Base-by-base conservation (phyloP, 148 eudicot species). In the Salicornia ramosissima region DNA sequence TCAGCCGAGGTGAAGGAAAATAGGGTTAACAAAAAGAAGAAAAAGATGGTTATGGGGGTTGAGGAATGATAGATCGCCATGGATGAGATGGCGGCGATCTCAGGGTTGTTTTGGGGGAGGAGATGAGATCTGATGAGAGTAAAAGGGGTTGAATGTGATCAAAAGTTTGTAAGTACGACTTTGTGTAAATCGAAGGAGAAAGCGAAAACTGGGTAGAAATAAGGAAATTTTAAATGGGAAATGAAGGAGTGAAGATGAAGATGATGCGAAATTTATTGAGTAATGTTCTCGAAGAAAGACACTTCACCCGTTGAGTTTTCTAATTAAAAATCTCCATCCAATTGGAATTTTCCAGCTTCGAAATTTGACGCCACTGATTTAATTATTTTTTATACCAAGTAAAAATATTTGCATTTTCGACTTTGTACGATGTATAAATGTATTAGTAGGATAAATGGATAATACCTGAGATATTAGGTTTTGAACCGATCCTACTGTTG, bases 1-100 rank as follows among this genome's bases (percentile, higher is more conserved):
- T 91, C 90, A 13, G 83, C 90, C 7, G 64, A 31, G 26, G 96
- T 57, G 67, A 74, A n/a, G 24, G 57, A 68, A 57, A 77, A 16
- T 22, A 73, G 29, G 67, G 69, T 11, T 6, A 47, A 3, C 26
- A 68, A 8, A 16, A 65, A 6, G 51, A 71, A 5, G 29, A 61
- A 1, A 54, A 14, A 2, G 54, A 64, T 0, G 69, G 33, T 4
- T 60, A 62, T n/a, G 71, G 24, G 2, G 22, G 65, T 13, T 25
- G 50, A 3, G 50, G 10, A 58, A 31, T 57, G 60, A 34, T 16
- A 61, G 51, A 33, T 66, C 72, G 78, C 73, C 84, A 81, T 78
- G 14, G 62, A 16, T 70, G 78, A 24, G 5, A n/a, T 19, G 40
- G 21, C 40, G 66, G 34, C 53, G 72, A 68, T 69, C 53, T 58